Evolutionary conservation across 2,329 filamentous ascomycete species (phyloP), one percentile per base, ranked within the genome.

Genomic region (Chalara sp.): DNA sequence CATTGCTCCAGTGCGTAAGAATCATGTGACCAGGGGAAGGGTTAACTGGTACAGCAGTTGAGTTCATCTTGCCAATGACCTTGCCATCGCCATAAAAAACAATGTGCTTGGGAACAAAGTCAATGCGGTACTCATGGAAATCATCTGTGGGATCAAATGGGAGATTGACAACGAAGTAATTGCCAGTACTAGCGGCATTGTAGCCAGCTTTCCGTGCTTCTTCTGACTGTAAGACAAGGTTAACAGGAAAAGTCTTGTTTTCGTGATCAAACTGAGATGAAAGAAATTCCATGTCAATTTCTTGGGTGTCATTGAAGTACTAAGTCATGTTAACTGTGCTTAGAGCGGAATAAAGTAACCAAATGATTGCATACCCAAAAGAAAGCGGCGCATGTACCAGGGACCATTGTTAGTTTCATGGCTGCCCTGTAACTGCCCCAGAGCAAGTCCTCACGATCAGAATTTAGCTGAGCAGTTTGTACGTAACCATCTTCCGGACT

Each of bases 281-380:
- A 2, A 91, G 75, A 62, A 90, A 87, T 58, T 92, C 87, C 68
- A 91, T 82, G 64, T 91, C 87, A 59, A 91, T 89, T 61, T 91
- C 87, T 62, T 87, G 83, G 1, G 84, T 86, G 66, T 91, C 82
- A 65, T 89, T 88, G 68, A 80, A 81, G 66, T 88, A 90, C 85
- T 88, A 47, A 12, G 5, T 10, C 21, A 44, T 8, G 33, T 52
- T 21, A 54, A 47, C 44, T 39, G 47, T 33, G 42, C 31, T 46
- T 5, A 11, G 11, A 43, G 33, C n/a, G 5, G 33, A 32, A 45
- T 39, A 10, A 29, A 45, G 21, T 32, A 11, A 32, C 6, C 6
- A 32, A 47, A 10, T 39, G 30, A 6, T n/a, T 32, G 13, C 68
- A 51, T 68, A 87, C 83, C 81, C 86, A 92, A 68, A 90, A 91